Evolutionary conservation across 2,329 filamentous ascomycete genomes (phyloP).

Genomic region (Diaporthe sp.): DNA sequence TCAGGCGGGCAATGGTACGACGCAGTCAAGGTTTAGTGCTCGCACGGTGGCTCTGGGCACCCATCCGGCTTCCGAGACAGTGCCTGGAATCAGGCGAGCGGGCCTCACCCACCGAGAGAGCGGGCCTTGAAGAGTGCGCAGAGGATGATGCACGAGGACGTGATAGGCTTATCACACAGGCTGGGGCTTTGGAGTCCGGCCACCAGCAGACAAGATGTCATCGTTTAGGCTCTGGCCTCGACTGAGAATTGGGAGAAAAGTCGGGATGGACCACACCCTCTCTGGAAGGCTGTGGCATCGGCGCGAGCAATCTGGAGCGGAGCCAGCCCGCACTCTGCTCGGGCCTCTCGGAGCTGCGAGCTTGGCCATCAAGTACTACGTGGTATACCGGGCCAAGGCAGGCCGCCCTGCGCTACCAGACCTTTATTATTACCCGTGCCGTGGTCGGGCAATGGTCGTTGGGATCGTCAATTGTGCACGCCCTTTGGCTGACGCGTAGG

Average conservation of each 20-base stretch:
- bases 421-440: not conserved
- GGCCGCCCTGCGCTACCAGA: not conserved
- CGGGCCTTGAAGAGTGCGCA: slow-evolving; percentile 12
- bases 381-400: not conserved
- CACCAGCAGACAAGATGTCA: slow-evolving; percentile 2
- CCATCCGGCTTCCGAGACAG: slow-evolving; percentile 1
- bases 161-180: slow-evolving; percentile 27
- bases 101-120: slow-evolving; percentile 9
- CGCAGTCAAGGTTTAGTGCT: slow-evolving; percentile 10
- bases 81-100: not conserved
- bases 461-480: not conserved
- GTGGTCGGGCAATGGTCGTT: not conserved
- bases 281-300: slow-evolving; percentile 18
- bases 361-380: not conserved
- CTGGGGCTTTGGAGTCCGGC: not conserved
- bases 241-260: slow-evolving; percentile 12
- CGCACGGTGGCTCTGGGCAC: slow-evolving; percentile 30
- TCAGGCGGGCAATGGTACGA: slow-evolving; percentile 23
- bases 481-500: not conserved
- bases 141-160: slow-evolving; percentile 25
- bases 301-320: slow-evolving; percentile 19
- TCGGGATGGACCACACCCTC: slow-evolving; percentile 10
- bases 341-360: slow-evolving; percentile 5
- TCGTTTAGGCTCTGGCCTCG: slow-evolving; percentile 10
- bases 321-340: slow-evolving; percentile 9